phyloP scores from a whole-genome alignment of 495 filamentous ascomycete genomes.

The Aspergillus cristatus region DNA sequence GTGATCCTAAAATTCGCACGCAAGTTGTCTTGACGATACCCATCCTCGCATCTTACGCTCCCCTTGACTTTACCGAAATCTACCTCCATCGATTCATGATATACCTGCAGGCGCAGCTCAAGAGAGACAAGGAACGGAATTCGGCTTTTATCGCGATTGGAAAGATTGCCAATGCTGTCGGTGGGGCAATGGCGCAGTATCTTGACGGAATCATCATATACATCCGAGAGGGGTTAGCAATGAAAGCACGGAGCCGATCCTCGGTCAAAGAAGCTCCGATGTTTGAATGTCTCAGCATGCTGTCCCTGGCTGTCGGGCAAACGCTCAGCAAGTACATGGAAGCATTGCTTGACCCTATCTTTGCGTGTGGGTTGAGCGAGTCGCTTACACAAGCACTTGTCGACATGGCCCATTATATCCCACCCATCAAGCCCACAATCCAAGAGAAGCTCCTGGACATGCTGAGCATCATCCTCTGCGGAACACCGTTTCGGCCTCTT shows the following conservation, averaged over 20 bases:
- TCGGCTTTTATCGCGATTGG: conserved; percentile 92
- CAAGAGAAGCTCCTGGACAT: conserved; percentile 91
- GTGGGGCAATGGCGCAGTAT: conserved; percentile 87
- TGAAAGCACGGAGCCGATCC: conserved; percentile 66
- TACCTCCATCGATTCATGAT: conserved; percentile 97
- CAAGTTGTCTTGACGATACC: conserved; percentile 87
- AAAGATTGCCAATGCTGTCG: conserved; percentile 90
- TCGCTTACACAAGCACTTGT: conserved; percentile 90
- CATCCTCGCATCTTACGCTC: conserved; percentile 84
- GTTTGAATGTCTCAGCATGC: conserved; percentile 95
- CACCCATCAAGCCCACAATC: conserved; percentile 82
- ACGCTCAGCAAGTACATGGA: conserved; percentile 98
- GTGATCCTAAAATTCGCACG: conserved; percentile 74
- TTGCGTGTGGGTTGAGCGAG: conserved; percentile 86
- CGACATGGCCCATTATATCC: conserved; percentile 98
- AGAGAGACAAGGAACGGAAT: conserved; percentile 87
- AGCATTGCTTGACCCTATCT: conserved; percentile 87
- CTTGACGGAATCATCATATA: conserved; percentile 87
- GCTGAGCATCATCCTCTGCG: conserved; percentile 87
- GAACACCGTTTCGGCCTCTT: conserved; percentile 81
- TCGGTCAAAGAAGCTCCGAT: conserved; percentile 78
- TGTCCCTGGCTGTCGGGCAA: conserved; percentile 90
- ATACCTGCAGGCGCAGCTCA: conserved; percentile 88
- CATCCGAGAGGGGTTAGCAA: conserved; percentile 78
- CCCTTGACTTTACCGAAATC: conserved; percentile 67